These are phyloP conservation scores for Boletus tomentosulus DNA, from an alignment of 768 basidiomycete species.

Conservation along the genomic window DNA sequence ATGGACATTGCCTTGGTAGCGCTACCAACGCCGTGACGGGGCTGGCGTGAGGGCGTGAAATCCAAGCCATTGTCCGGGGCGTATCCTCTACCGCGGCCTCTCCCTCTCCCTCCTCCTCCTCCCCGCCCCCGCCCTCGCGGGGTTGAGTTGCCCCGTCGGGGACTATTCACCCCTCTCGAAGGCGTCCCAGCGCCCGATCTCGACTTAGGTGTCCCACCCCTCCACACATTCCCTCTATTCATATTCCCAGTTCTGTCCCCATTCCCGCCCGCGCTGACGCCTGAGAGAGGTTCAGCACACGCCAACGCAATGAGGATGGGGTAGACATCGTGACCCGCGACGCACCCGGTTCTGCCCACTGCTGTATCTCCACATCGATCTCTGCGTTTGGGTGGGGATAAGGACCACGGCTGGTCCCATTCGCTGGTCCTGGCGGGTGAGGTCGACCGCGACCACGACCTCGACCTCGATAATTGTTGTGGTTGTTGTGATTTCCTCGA, in stretches of 20 bases:
- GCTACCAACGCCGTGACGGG: slow-evolving; percentile 2
- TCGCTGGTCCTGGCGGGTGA: slow-evolving; percentile 3
- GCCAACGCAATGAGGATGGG: not conserved
- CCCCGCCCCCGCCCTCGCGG: slow-evolving; percentile 16
- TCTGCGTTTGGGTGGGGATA: slow-evolving; percentile 22
- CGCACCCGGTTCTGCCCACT: slow-evolving; percentile 22
- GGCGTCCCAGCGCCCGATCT: slow-evolving; percentile 16
- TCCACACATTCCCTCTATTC: slow-evolving; percentile 6
- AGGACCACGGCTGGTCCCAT: not conserved
- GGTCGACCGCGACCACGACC: slow-evolving; percentile 19
- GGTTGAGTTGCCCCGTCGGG: slow-evolving; percentile 6
- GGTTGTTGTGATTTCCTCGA: slow-evolving; percentile 8
- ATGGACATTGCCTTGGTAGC: not conserved
- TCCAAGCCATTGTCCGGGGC: not conserved
- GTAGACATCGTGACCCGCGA: not conserved
- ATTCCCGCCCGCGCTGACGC: not conserved
- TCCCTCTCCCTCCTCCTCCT: slow-evolving; percentile 20
- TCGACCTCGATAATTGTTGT: slow-evolving; percentile 23
- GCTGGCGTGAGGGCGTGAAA: not conserved
- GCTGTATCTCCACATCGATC: slow-evolving; percentile 22
- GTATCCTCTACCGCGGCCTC: not conserved
- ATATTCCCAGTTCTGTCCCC: not conserved
- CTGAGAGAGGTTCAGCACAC: slow-evolving; percentile 3
- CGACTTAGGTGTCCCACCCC: slow-evolving; percentile 2
- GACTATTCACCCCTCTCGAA: slow-evolving; percentile 11